Evolutionary conservation across 2,329 filamentous ascomycete genomes (phyloP).

Genomic region (Fusarium burgessii): DNA sequence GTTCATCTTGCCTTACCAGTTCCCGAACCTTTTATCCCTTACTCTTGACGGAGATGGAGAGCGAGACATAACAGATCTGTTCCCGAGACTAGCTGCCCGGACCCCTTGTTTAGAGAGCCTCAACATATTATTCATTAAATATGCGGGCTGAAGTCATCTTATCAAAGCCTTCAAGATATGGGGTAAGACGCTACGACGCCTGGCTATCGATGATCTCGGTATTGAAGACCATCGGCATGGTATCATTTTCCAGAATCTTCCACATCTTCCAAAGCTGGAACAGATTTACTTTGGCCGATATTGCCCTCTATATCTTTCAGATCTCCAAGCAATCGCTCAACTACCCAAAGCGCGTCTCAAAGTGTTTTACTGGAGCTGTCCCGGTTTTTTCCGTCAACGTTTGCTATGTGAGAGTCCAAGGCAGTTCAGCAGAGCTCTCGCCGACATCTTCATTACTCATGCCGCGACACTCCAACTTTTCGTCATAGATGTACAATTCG

Average conservation of each 20-base stretch:
- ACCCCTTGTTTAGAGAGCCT: slow-evolving; percentile 11
- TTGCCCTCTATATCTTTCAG: neutral
- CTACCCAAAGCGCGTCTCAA: neutral
- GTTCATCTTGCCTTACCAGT: neutral
- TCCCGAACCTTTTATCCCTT: neutral
- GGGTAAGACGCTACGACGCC: slow-evolving; percentile 7
- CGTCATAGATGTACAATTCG: no score
- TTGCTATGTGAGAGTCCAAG: no score
- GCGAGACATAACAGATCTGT: no score
- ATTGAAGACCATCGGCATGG: neutral
- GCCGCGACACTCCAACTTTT: neutral
- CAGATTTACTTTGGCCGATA: neutral
- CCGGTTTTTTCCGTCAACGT: neutral
- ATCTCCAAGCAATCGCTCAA: neutral
- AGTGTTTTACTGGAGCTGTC: neutral
- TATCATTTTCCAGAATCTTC: neutral
- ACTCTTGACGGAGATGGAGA: neutral
- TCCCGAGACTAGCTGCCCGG: neutral
- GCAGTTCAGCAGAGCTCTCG: neutral
- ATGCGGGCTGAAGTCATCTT: neutral
- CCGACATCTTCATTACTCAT: neutral
- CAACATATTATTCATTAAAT: neutral
- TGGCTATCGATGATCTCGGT: neutral
- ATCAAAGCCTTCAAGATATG: slow-evolving; percentile 6
- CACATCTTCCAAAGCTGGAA: neutral